A percentile compares a stretch with the other conserved stretches of the same genome.
Evolutionary conservation across 768 basidiomycete genomes (phyloP).

Genomic region (Ramaria rubella): DNA sequence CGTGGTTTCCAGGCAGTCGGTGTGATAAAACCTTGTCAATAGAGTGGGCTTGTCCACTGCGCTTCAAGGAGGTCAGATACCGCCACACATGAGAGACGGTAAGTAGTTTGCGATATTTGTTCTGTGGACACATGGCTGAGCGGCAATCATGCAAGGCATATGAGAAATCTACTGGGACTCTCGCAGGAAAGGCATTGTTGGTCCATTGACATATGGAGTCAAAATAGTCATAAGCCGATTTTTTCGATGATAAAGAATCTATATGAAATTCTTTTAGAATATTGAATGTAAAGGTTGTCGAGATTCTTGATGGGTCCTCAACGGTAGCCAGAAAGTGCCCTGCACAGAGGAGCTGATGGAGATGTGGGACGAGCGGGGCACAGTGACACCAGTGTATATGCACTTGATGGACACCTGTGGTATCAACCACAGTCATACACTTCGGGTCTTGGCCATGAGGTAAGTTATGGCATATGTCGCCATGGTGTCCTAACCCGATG

Average conservation of each 20-base stretch:
- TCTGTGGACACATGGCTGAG: background rate
- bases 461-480: background rate
- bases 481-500: background rate
- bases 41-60: background rate
- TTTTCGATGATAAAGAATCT: no score
- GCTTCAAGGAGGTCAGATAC: background rate
- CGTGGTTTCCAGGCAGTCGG: background rate
- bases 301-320: background rate
- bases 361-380: background rate
- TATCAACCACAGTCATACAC: background rate
- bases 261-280: background rate
- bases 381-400: background rate
- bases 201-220: background rate
- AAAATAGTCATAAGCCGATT: background rate
- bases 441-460: background rate
- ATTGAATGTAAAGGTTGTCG: background rate
- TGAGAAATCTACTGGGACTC: background rate
- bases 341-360: background rate
- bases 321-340: background rate
- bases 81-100: background rate
- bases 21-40: background rate
- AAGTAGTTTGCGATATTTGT: background rate
- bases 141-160: background rate
- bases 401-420: background rate
- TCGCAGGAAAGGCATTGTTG: background rate